phyloP scores from a whole-genome alignment of 805 yeast genomes.

The Brettanomyces nanus region DNA sequence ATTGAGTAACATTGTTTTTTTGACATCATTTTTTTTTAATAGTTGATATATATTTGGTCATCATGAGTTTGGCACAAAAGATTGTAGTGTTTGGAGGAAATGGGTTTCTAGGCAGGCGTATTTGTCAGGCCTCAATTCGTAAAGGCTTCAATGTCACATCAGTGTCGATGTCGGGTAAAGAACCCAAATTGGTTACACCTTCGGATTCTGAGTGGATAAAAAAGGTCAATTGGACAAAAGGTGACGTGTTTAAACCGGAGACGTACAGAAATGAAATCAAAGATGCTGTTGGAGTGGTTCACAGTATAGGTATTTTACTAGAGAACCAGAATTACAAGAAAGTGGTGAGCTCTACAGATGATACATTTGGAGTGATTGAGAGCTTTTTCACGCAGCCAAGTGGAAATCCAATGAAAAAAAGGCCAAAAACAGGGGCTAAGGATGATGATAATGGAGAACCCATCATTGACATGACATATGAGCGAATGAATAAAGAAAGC shows the following conservation, averaged over 20 bases:
- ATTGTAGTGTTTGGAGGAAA: slow-evolving; percentile 77
- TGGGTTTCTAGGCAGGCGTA: slow-evolving; percentile 69
- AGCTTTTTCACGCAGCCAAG: slow-evolving; percentile 33
- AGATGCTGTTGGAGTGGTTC: slow-evolving; percentile 63
- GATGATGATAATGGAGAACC: background rate
- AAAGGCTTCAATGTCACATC: slow-evolving; percentile 63
- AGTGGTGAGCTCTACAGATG: slow-evolving; percentile 29
- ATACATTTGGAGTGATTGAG: slow-evolving; percentile 27
- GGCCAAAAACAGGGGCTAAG: slow-evolving; percentile 12
- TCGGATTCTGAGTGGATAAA: slow-evolving; percentile 39
- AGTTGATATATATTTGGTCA: no score
- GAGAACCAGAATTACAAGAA: slow-evolving; percentile 65
- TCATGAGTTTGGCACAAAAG: slow-evolving; percentile 1
- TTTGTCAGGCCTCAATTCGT: slow-evolving; percentile 59
- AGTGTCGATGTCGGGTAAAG: slow-evolving; percentile 46
- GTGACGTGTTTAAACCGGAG: slow-evolving; percentile 58
- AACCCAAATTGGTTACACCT: slow-evolving; percentile 30
- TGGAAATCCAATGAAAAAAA: slow-evolving; percentile 53
- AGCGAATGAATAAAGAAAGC: slow-evolving; percentile 59
- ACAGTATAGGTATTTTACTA: slow-evolving; percentile 69
- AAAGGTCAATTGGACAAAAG: slow-evolving; percentile 58
- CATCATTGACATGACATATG: slow-evolving; percentile 37
- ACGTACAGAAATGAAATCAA: slow-evolving; percentile 42
- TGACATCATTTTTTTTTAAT: no score
- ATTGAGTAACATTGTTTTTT: no score